Base-by-base conservation (phyloP, 2,329 filamentous ascomycete genomes). In the Leptographium lundbergii region DNA sequence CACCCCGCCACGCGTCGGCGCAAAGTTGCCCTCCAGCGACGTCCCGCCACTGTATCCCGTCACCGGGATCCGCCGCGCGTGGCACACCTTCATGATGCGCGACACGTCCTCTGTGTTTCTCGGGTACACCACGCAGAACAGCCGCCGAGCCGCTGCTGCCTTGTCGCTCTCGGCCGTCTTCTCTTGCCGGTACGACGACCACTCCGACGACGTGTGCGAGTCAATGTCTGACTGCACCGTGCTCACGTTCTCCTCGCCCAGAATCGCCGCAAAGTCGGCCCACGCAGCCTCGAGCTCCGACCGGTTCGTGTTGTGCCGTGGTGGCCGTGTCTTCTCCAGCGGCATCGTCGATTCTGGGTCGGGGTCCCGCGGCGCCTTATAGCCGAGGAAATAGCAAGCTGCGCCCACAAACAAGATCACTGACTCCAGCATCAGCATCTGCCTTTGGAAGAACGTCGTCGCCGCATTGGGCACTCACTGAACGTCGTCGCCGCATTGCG, bases 21-120 rank as follows among this genome's bases (percentile, higher is more conserved):
- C 85, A 71, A 88, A 95, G 71, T 96, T 89, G 1, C 91, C 91
- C 72, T 96, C 91, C 36, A 96, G 76, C 67, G 87, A 91, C 9
- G 91, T 96, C 39, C 91, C 91, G 51, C 91, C 91, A 60, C 86
- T 90, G 73, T 91, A 95, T 3, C 86, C 87, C 4, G 89, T 91
- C 27, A 96, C 89, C 6, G 91, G 91, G 63, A 96, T 94, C 59
- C 79, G 79, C 48, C 91, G 79, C 67, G 76, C 72, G 70, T 95
- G 89, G 74, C 91, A 96, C 59, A 96, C 75, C 74, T 92, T 91
- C 86, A 95, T 92, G 61, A 96, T 82, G 63, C 79, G 76, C n/a
- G 87, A 87, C 10, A 95, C 90, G 66, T 96, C 86, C 63, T 91
- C 86, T 1, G 91, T 96, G 42, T 79, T 83, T 51, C 73, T 76